Base-by-base conservation (phyloP, 1,284 basidiomycete species). In the Cryptococcus wingfieldii region DNA sequence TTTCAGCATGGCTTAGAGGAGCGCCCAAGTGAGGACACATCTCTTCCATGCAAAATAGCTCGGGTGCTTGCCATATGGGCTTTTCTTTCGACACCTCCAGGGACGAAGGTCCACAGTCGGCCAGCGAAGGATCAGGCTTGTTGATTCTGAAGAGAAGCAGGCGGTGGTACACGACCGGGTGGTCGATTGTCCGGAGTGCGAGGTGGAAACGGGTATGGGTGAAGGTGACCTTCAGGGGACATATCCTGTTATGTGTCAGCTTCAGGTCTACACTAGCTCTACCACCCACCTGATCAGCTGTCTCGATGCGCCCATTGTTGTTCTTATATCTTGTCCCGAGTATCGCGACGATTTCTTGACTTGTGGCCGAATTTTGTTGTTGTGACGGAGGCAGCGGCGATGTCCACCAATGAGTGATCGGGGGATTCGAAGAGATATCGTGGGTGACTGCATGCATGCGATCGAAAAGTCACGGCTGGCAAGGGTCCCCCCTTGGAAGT, bases 1-100 rank as follows among this genome's bases (percentile, higher is more conserved):
- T 59, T 58, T 66, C 64, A n/a, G 71, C 71, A 59, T 89, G 86
- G 34, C 86, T 88, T 68, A 91, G 81, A 50, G 90, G 88, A 5
- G 88, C 89, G 2, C 88, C 89, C 3, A 90, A 81, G 76, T 92
- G 90, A 0, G 89, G 89, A 69, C 90, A 91, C 10, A 82, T 83
- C 8, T 88, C 84, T 72, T 91, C 89, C 89, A 93, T 91, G 45
- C 84, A 86, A 69, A 90, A 91, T 9, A 89, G 78, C 67, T 88
- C 85, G 7, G 78, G 77, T 47, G 25, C 63, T 41, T n/a, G 56
- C 55, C 43, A 46, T 44, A 13, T 52, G 50, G 50, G 53, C 41
- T 47, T 39, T 19, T 43, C 46, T 46, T 37, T 38, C 62, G 25
- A 18, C 51, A 48, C 34, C 52, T 28, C n/a, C 47, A 54, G 53